Base-by-base conservation (phyloP, 2,329 filamentous ascomycete genomes). In the Sclerotinia borealis region DNA sequence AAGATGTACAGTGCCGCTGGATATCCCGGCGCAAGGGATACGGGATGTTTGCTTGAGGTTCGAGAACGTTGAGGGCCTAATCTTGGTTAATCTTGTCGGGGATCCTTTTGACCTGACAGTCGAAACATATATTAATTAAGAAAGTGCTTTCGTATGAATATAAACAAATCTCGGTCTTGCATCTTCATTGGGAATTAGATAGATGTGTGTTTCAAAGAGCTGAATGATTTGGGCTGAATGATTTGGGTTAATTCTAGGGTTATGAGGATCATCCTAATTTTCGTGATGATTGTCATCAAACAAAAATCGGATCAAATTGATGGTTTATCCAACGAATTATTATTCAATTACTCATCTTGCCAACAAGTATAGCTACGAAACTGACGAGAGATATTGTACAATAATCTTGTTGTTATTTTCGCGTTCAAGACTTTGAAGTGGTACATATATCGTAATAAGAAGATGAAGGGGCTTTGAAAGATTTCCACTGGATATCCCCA, bases 1-100 rank as follows among this genome's bases (percentile, higher is more conserved):
- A 48, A 48, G 29, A 56, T 27, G 43, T 36, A 25, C 36, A 61
- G 15, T 64, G 45, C 56, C 56, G 56, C 54, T 63, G 47, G 27
- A 47, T 37, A 64, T 52, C 62, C 62, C 49, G 48, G 62, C 41
- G 56, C 34, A 54, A 64, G 48, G 62, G 41, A 47, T 22, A 56
- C 56, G 48, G 62, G 62, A 61, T 64, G 25, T 41, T 36, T 62
- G 60, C 50, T 62, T 58, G 39, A 39, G 36, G 34, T 48, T 47
- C 58, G 41, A 58, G n/a, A 61, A 34, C 19, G 27, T 50, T 39
- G 25, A 49, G n/a, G 11, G 36, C 37, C 43, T n/a, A 54, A 61
- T 58, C 54, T 58, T 45, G 39, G 41, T 29, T 36, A 39, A 45
- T 47, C 34, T 4, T 15, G 36, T 34, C 36, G 19, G 47, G 47